These are phyloP conservation scores for Metschnikowia kofuensis DNA, from an alignment of 805 yeast genomes.

Conservation along the genomic window DNA sequence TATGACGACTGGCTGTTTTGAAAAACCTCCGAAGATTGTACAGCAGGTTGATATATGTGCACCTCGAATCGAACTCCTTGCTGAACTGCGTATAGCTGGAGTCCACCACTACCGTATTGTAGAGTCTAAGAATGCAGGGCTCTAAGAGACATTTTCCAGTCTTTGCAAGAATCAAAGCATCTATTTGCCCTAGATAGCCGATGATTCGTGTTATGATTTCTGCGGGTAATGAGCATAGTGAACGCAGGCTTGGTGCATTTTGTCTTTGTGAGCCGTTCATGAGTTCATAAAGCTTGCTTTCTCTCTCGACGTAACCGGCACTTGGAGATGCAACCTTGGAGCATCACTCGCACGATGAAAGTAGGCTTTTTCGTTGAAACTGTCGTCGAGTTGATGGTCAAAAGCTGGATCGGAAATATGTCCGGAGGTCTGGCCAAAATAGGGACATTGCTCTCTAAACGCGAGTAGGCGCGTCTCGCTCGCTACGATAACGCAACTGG, in stretches of 20 bases:
- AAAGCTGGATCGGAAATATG: neutral
- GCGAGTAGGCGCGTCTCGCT: neutral
- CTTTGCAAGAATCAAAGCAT: constrained; percentile 7
- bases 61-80: constrained; percentile 20
- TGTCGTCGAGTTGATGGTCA: too few relatives aligned
- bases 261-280: too few relatives aligned
- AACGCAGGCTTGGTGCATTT: neutral
- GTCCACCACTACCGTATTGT: constrained; percentile 39
- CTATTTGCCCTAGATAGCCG: constrained; percentile 8
- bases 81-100: constrained; percentile 34
- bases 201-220: constrained; percentile 8
- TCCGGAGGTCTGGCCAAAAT: neutral
- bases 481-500: neutral
- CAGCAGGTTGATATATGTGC: constrained; percentile 35
- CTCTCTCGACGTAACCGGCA: too few relatives aligned
- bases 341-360: too few relatives aligned
- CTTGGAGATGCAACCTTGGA: too few relatives aligned
- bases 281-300: too few relatives aligned
- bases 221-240: constrained; percentile 8
- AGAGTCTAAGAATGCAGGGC: constrained; percentile 27
- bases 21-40: constrained; percentile 38
- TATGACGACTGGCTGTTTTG: neutral
- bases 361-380: too few relatives aligned
- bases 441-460: neutral
- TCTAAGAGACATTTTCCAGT: constrained; percentile 5